Conservation (phyloP, 495 filamentous ascomycete genomes). For the Astrocystis sublimbata region DNA sequence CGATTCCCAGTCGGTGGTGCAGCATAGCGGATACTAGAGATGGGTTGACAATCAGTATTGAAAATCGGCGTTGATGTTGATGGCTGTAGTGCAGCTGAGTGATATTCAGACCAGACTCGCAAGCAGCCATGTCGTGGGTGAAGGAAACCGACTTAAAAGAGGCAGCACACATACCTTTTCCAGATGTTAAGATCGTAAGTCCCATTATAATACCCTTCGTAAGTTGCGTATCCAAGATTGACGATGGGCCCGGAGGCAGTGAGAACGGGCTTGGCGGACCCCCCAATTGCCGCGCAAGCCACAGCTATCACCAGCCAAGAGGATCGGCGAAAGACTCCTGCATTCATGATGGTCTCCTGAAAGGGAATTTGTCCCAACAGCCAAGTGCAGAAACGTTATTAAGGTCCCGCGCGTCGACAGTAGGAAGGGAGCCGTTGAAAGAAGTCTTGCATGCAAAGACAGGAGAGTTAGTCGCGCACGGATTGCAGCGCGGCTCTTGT, state of each 20-base stretch:
- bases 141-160: background rate
- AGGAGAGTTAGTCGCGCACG: too few species aligned
- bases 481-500: too few species aligned
- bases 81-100: too few species aligned
- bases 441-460: too few species aligned
- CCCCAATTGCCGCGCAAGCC: background rate
- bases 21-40: constrained; percentile 35
- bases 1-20: constrained; percentile 34
- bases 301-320: background rate
- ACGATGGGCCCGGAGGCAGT: constrained; percentile 27
- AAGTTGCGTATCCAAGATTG: constrained; percentile 44
- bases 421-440: too few species aligned
- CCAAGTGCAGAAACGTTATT: too few species aligned
- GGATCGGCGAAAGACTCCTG: too few species aligned
- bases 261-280: background rate
- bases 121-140: background rate
- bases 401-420: too few species aligned
- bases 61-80: too few species aligned
- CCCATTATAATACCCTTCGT: constrained; percentile 36
- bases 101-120: too few species aligned
- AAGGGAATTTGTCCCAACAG: too few species aligned
- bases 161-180: constrained; percentile 34
- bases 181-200: constrained; percentile 40
- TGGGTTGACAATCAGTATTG: background rate
- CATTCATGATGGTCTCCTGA: too few species aligned